Percentiles rank a stretch among this genome's conserved stretches.
Conservation (phyloP, 192 early-diverging fungal genomes). For the Backusella circina region DNA sequence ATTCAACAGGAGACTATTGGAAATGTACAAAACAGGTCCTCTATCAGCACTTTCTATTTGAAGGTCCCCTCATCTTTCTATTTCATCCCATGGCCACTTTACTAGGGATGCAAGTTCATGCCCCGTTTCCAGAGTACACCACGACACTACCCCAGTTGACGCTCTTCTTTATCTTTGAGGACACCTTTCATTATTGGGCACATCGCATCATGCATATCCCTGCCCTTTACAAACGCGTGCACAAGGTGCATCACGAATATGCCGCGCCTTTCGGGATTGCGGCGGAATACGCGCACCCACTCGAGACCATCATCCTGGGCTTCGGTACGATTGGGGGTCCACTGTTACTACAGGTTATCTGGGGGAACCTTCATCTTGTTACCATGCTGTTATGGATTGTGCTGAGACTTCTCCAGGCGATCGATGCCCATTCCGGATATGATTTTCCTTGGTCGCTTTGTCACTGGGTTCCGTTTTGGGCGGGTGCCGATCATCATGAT, state of each 20-base stretch:
- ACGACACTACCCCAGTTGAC: conserved; percentile 51
- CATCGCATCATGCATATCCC: conserved; percentile 89
- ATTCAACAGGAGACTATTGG: conserved; percentile 63
- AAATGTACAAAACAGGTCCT: conserved; percentile 67
- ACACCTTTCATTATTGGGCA: conserved; percentile 86
- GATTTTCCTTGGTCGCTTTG: conserved; percentile 94
- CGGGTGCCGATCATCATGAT: conserved; percentile 91
- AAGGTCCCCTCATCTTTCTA: conserved; percentile 83
- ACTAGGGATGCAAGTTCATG: conserved; percentile 82
- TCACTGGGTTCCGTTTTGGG: conserved; percentile 85
- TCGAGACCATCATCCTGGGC: conserved; percentile 83
- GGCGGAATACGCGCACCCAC: conserved; percentile 90
- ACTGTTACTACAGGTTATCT: conserved; percentile 40
- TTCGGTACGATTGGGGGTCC: conserved; percentile 83
- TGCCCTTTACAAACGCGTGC: conserved; percentile 82
- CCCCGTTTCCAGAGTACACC: conserved; percentile 78
- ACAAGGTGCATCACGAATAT: conserved; percentile 95
- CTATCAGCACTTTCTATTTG: conserved; percentile 73
- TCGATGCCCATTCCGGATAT: conserved; percentile 92
- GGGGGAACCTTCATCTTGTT: conserved; percentile 71
- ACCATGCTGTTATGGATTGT: conserved; percentile 86
- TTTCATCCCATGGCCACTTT: conserved; percentile 83
- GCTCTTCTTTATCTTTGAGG: conserved; percentile 84
- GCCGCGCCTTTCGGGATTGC: conserved; percentile 81
- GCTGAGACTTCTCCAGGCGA: conserved; percentile 73